These are phyloP conservation scores for Leccinum broughii DNA, from an alignment of 768 basidiomycete genomes.

Conservation along the genomic window DNA sequence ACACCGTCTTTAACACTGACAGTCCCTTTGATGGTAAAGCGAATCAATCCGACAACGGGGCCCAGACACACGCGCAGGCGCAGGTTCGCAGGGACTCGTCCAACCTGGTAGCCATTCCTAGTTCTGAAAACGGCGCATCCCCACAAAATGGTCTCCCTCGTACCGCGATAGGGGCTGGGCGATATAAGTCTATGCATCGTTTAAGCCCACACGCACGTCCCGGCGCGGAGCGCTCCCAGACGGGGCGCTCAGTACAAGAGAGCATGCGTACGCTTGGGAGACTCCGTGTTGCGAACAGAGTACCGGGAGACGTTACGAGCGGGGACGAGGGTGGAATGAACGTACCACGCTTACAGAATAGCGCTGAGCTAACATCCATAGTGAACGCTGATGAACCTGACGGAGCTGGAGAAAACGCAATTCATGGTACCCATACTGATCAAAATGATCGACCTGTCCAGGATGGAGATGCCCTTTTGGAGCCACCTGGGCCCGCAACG, in stretches of 20 bases:
- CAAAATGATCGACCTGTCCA: neutral
- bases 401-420: neutral
- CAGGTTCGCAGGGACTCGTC: conserved; percentile 22
- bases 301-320: conserved; percentile 46
- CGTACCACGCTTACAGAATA: neutral
- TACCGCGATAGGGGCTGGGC: neutral
- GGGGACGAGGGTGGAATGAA: conserved; percentile 33
- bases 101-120: conserved; percentile 15
- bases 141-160: conserved; percentile 1
- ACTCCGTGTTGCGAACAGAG: conserved; percentile 49
- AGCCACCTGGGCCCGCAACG: conserved; percentile 24
- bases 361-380: neutral
- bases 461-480: conserved; percentile 9
- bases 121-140: neutral
- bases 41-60: conserved; percentile 6
- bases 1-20: conserved; percentile 6
- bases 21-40: neutral
- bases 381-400: conserved; percentile 2
- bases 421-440: neutral
- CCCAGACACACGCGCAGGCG: conserved; percentile 7
- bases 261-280: conserved; percentile 42
- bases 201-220: conserved; percentile 12
- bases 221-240: conserved; percentile 13
- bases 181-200: neutral
- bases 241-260: conserved; percentile 29